phyloP scores from a whole-genome alignment of 2,329 filamentous ascomycete genomes.

The Periconia sp. region DNA sequence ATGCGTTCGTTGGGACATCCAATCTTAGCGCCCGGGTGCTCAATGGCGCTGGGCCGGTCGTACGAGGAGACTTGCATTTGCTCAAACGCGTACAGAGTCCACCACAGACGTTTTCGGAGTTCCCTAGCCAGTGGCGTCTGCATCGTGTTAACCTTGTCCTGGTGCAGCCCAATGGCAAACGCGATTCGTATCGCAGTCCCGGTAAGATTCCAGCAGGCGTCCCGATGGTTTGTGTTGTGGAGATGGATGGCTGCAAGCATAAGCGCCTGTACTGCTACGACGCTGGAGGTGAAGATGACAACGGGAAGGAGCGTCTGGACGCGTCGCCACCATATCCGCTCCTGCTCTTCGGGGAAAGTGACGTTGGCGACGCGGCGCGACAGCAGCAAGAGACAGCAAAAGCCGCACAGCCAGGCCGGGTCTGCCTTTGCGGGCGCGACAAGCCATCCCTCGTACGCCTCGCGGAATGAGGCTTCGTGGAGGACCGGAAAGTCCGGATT shows the following conservation, averaged over 20 bases:
- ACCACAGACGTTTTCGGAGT: slow-evolving; percentile 60
- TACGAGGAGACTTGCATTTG: slow-evolving; percentile 53
- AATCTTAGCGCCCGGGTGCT: slow-evolving; percentile 43
- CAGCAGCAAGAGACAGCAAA: slow-evolving; percentile 51
- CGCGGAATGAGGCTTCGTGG: slow-evolving; percentile 52
- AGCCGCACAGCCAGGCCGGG: slow-evolving; percentile 50
- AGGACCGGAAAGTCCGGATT: slow-evolving; percentile 52
- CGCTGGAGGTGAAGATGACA: slow-evolving; percentile 52
- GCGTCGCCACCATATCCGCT: slow-evolving; percentile 51
- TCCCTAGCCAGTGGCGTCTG: slow-evolving; percentile 49
- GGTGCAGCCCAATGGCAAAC: slow-evolving; percentile 53
- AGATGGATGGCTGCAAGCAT: slow-evolving; percentile 52
- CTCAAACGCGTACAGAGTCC: slow-evolving; percentile 58
- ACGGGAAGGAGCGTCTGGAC: slow-evolving; percentile 49
- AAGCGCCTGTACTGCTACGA: slow-evolving; percentile 50
- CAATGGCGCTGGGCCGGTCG: slow-evolving; percentile 53
- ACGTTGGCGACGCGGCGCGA: slow-evolving; percentile 43
- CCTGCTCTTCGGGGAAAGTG: slow-evolving; percentile 44
- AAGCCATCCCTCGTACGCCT: slow-evolving; percentile 47
- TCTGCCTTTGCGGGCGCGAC: slow-evolving; percentile 39
- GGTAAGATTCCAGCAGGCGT: slow-evolving; percentile 53
- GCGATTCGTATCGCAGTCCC: slow-evolving; percentile 52
- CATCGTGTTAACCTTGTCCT: slow-evolving; percentile 45
- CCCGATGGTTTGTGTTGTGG: slow-evolving; percentile 54
- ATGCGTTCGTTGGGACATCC: slow-evolving; percentile 45